A percentile compares a stretch with the other conserved stretches of the same genome.
Evolutionary conservation across 1,284 basidiomycete species (phyloP).

Genomic region (Papiliotrema flavescens): DNA sequence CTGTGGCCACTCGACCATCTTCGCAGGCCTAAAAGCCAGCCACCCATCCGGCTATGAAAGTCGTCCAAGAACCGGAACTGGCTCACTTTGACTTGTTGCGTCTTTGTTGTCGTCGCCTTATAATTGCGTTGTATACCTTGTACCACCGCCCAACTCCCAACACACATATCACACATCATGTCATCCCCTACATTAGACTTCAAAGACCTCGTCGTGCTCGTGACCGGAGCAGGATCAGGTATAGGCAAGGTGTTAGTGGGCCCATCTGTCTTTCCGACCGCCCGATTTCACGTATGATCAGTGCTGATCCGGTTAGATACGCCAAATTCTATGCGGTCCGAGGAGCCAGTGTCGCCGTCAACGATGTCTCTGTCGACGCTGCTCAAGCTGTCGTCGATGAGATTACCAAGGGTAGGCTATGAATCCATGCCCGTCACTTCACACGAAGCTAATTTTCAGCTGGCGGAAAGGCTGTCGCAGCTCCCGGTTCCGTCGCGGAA

Average conservation of each 20-base stretch:
- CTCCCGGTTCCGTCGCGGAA: conserved; percentile 85
- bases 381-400: conserved; percentile 92
- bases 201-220: conserved; percentile 86
- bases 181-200: conserved; percentile 52
- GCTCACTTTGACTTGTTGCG: too few species aligned
- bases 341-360: conserved; percentile 91
- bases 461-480: conserved; percentile 80
- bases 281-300: background rate
- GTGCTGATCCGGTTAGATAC: conserved; percentile 61
- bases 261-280: background rate
- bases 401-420: conserved; percentile 69
- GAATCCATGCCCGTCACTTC: background rate
- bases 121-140: too few species aligned
- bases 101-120: too few species aligned
- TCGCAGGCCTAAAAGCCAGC: too few species aligned
- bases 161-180: background rate
- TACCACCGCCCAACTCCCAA: too few species aligned
- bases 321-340: conserved; percentile 83
- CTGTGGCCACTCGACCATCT: too few species aligned
- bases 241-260: conserved; percentile 77
- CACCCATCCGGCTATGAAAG: too few species aligned
- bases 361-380: conserved; percentile 84
- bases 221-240: conserved; percentile 95
- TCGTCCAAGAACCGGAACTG: too few species aligned
- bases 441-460: conserved; percentile 52